Evolutionary conservation across 192 early-diverging fungal genomes (phyloP), one percentile per base, ranked within the genome.

Genomic region (Coemansia biformis): DNA sequence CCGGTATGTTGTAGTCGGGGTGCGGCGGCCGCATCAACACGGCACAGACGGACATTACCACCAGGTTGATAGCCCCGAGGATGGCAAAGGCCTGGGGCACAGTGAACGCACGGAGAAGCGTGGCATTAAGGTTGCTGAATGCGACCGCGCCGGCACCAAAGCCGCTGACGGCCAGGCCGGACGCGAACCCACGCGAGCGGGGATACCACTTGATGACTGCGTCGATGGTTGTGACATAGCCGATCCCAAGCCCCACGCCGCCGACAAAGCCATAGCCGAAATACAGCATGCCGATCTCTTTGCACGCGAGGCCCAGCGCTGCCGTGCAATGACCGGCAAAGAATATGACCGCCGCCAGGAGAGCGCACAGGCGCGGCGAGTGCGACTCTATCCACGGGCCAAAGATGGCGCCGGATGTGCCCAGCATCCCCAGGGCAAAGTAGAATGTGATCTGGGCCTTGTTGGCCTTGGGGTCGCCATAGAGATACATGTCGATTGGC

Each of bases 141-240:
- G 82, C 82, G 39, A 86, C 82, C 1, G 80, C 73, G 0, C 87
- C 87, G 44, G 77, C 80, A 12, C 87, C 87, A 52, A 89, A 89
- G 16, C 85, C 87, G 48, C 83, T 82, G 37, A 87, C 85, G 2
- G 87, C 87, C 38, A 86, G 64, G 14, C 85, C 87, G 7, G 84
- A 81, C 5, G 87, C 83, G 43, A 87, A 51, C 14, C 87, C 87
- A 19, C 87, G 85, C 19, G 77, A 59, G 22, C 80, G 80, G 6
- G 87, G 87, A 59, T 85, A 89, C 85, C 85, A 89, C 54, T 89
- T 83, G 48, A 85, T 84, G 13, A 89, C 78, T 1, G 82, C 81
- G 42, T 81, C 81, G 21, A 87, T 84, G 3, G 87, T 84, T 10
- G 85, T 70, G 29, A 89, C 86, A 58, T 89, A 89, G 24, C 79